Evolutionary conservation across 257 asterid genomes (phyloP), one percentile per base, ranked within the genome.

Genomic region (Nemophila menziesii): DNA sequence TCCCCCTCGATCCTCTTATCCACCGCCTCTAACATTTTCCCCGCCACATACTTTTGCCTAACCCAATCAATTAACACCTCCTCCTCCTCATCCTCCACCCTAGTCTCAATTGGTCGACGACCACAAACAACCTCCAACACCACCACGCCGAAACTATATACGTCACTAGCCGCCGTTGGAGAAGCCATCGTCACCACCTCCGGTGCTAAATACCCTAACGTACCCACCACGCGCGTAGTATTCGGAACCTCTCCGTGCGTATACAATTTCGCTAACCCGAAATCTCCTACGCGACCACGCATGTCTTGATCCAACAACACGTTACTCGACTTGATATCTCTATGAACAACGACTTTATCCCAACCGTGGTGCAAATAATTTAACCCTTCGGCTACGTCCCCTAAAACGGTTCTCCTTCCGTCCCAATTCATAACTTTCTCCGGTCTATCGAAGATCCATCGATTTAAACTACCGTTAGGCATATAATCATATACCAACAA

Each of bases 251-350:
- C 75, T 0, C 95, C 95, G 8, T 79, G 93, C 1, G 81, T 54
- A 39, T 83, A 77, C 57, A 83, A 44, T 64, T 79, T 83, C 1
- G 92, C 92, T 4, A 83, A 51, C 22, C 95, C 95, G 51, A 83
- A 83, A 60, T 79, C 95, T 1, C 95, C 93, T 51, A 83, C 48
- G 20, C 95, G 72, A 11, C 83, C 95, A 29, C 90, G 58, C 90
- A 74, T 74, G 33, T 83, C 93, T 22, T 48, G 39, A 33, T 83
- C 95, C 15, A 83, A 56, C 60, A 83, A 60, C 11, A 83, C 79
- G 38, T 83, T 83, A 72, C 95, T 79, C 8, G 95, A 79, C 59
- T 83, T 83, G 18, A 83, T 77, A 46, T 83, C 95, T 41, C 95
- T 72, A n/a, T 83, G 95, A 21, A 83, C 78, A 14, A 83, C 90